These are phyloP conservation scores for Diaporthe amygdali DNA, from an alignment of 2,329 filamentous ascomycete genomes.

Conservation along the genomic window DNA sequence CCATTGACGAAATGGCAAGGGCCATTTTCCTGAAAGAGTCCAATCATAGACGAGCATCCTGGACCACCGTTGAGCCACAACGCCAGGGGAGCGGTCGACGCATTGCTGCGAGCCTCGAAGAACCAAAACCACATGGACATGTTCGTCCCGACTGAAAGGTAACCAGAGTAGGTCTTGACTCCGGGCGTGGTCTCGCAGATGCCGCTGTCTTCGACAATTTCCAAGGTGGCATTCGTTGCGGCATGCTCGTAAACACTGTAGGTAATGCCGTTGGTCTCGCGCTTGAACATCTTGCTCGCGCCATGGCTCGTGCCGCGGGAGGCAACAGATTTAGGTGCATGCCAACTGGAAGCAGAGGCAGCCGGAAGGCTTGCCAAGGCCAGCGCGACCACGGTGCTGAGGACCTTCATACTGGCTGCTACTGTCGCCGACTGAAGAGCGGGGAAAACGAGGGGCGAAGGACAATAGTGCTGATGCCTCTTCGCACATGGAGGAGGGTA, in stretches of 20 bases:
- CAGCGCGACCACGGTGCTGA: neutral
- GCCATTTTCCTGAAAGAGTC: slow-evolving; percentile 58
- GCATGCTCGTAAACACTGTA: slow-evolving; percentile 17
- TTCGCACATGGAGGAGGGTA: neutral
- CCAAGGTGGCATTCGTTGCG: neutral
- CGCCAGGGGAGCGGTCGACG: slow-evolving; percentile 44
- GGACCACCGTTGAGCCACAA: slow-evolving; percentile 67
- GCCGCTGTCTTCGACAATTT: slow-evolving; percentile 4
- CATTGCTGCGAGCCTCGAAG: slow-evolving; percentile 39
- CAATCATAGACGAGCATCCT: slow-evolving; percentile 58
- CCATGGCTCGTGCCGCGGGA: neutral
- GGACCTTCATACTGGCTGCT: slow-evolving; percentile 10
- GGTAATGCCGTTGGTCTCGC: slow-evolving; percentile 11
- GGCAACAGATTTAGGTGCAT: neutral
- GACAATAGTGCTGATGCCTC: neutral
- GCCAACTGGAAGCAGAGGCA: neutral
- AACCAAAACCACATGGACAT: slow-evolving; percentile 37
- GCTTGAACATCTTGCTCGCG: slow-evolving; percentile 5
- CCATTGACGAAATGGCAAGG: slow-evolving; percentile 48
- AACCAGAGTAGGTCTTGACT: slow-evolving; percentile 19
- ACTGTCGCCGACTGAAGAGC: neutral
- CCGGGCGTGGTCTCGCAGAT: slow-evolving; percentile 22
- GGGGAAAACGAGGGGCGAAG: neutral
- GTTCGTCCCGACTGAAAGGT: slow-evolving; percentile 13
- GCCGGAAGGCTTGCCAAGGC: neutral